Evolutionary conservation across 2,329 filamentous ascomycete species (phyloP).

Genomic region (Akanthomyces uredinophilus): DNA sequence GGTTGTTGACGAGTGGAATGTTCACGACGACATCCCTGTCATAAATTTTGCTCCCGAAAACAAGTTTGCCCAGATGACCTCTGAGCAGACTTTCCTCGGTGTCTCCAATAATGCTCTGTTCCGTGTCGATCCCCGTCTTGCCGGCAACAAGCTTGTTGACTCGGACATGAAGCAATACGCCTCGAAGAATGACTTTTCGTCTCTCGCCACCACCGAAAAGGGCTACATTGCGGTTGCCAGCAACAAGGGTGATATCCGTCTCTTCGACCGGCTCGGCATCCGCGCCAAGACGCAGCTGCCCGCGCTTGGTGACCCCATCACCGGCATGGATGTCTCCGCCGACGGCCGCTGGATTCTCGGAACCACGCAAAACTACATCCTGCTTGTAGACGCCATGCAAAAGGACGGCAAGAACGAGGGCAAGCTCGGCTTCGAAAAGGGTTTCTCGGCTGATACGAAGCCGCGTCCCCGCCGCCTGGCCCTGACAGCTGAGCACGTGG

Average conservation of each 20-base stretch:
- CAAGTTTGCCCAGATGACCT: slow-evolving; percentile 97
- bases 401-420: slow-evolving; percentile 93
- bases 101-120: slow-evolving; percentile 90
- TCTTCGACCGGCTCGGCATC: slow-evolving; percentile 94
- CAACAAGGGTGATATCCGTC: slow-evolving; percentile 94
- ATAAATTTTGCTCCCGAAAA: slow-evolving; percentile 89
- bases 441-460: slow-evolving; percentile 88
- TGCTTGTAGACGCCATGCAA: slow-evolving; percentile 88
- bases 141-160: slow-evolving; percentile 89
- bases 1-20: slow-evolving; percentile 97
- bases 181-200: slow-evolving; percentile 96
- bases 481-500: slow-evolving; percentile 85
- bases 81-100: slow-evolving; percentile 91
- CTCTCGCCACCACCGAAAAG: slow-evolving; percentile 89
- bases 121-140: slow-evolving; percentile 83
- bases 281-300: slow-evolving; percentile 97
- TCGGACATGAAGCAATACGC: slow-evolving; percentile 90
- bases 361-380: slow-evolving; percentile 88
- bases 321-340: slow-evolving; percentile 90
- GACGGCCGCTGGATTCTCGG: slow-evolving; percentile 94
- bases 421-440: slow-evolving; percentile 94
- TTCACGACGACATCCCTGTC: slow-evolving; percentile 93
- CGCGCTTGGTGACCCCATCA: slow-evolving; percentile 88
- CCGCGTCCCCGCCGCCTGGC: slow-evolving; percentile 87
- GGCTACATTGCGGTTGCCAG: slow-evolving; percentile 95